phyloP scores from a whole-genome alignment of 2,329 filamentous ascomycete species.

The Phaeosphaeria sp. region DNA sequence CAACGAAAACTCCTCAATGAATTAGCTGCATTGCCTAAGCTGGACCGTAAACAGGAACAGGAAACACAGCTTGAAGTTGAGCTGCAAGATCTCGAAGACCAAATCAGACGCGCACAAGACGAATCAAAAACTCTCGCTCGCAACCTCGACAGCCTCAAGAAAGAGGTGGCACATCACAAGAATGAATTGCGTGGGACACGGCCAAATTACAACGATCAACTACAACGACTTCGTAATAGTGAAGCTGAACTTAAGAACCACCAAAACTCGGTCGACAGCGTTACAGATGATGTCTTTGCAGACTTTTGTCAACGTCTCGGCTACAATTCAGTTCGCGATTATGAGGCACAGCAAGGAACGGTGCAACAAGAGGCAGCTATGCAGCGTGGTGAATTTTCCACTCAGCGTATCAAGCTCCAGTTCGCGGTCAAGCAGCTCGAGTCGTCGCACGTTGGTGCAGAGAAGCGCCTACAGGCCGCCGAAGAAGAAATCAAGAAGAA shows the following conservation, averaged over 20 bases:
- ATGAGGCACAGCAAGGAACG: conserved; percentile 91
- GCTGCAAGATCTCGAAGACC: conserved; percentile 78
- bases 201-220: conserved; percentile 78
- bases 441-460: conserved; percentile 73
- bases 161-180: conserved; percentile 76
- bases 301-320: conserved; percentile 86
- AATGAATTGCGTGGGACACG: conserved; percentile 76
- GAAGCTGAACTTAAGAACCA: conserved; percentile 62
- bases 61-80: conserved; percentile 85
- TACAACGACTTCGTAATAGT: conserved; percentile 69
- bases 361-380: conserved; percentile 88
- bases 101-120: conserved; percentile 71
- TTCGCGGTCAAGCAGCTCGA: conserved; percentile 70
- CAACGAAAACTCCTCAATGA: conserved; percentile 79
- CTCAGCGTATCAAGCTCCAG: conserved; percentile 71
- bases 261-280: conserved; percentile 72
- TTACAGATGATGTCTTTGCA: conserved; percentile 88
- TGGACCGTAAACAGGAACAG: conserved; percentile 74
- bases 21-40: conserved; percentile 79
- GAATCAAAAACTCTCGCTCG: conserved; percentile 80
- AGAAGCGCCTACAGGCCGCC: conserved; percentile 71
- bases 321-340: conserved; percentile 88
- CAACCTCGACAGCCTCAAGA: conserved; percentile 84
- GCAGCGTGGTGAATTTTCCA: conserved; percentile 84
- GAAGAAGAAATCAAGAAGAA: conserved; percentile 71